phyloP scores from a whole-genome alignment of 768 basidiomycete genomes.

The Leccinum pellstonianum region DNA sequence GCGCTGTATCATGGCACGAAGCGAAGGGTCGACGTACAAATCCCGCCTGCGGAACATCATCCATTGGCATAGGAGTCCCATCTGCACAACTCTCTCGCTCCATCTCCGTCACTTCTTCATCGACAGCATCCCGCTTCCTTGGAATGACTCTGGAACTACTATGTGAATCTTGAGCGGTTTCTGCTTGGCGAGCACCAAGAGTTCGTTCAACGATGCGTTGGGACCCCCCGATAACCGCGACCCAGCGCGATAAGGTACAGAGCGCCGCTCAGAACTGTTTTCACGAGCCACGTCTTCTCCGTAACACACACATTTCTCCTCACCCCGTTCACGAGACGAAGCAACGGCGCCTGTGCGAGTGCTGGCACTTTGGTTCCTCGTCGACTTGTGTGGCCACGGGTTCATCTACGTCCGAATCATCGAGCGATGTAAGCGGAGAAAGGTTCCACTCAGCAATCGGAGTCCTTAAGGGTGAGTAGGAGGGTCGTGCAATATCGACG shows the following conservation, averaged over 20 bases:
- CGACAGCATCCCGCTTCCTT: slow-evolving; percentile 10
- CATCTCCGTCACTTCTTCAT: not conserved
- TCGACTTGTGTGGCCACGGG: not conserved
- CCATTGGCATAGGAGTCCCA: too few relatives aligned
- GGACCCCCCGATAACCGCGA: slow-evolving; percentile 19
- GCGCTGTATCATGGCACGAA: not conserved
- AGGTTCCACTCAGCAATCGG: not conserved
- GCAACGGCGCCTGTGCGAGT: not conserved
- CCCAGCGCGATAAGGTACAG: not conserved
- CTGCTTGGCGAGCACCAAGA: slow-evolving; percentile 18
- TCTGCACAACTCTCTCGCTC: not conserved
- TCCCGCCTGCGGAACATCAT: not conserved
- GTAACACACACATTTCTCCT: too few relatives aligned
- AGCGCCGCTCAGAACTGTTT: not conserved
- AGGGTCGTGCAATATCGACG: slow-evolving; percentile 12
- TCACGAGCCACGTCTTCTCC: not conserved
- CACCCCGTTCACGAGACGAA: too few relatives aligned
- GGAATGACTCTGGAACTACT: slow-evolving; percentile 3
- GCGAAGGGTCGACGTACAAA: not conserved
- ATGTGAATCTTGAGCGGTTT: slow-evolving; percentile 9
- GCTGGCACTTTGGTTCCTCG: not conserved
- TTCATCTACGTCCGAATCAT: not conserved
- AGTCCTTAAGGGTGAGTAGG: not conserved
- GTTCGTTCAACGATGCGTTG: slow-evolving; percentile 18
- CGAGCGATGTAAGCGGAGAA: slow-evolving; percentile 21